A percentile compares a stretch with the other conserved stretches of the same genome.
Evolutionary conservation across 495 filamentous ascomycete genomes (phyloP).

Genomic region (Tuber calosporum): DNA sequence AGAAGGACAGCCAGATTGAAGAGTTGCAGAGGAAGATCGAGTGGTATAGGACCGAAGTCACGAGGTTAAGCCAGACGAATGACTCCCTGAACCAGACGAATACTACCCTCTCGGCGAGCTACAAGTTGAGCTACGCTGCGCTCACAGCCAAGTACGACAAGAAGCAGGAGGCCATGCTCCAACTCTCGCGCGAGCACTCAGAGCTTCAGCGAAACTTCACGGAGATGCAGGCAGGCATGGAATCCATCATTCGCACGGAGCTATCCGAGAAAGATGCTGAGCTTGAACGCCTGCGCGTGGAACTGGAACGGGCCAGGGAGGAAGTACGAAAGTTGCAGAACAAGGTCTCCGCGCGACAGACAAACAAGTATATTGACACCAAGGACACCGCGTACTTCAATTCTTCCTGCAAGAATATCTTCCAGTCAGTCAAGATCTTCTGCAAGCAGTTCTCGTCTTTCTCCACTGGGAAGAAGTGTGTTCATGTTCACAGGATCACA

Average conservation of each 20-base stretch:
- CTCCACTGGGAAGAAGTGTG: conserved; percentile 79
- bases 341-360: conserved; percentile 63
- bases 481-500: conserved; percentile 67
- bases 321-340: conserved; percentile 74
- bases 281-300: conserved; percentile 63
- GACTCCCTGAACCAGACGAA: conserved; percentile 65
- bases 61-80: conserved; percentile 65
- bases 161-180: conserved; percentile 58
- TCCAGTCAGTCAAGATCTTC: conserved; percentile 91
- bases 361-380: conserved; percentile 65
- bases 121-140: conserved; percentile 57
- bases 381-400: conserved; percentile 93
- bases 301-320: conserved; percentile 69
- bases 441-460: conserved; percentile 93
- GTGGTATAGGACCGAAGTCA: conserved; percentile 70
- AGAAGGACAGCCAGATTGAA: conserved; percentile 71
- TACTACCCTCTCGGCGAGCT: conserved; percentile 55
- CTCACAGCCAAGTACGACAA: conserved; percentile 54
- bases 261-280: conserved; percentile 69
- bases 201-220: conserved; percentile 31
- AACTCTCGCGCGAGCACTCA: conserved; percentile 49
- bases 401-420: conserved; percentile 84
- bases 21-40: conserved; percentile 67
- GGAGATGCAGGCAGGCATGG: conserved; percentile 56
- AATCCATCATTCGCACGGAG: conserved; percentile 56